Evolutionary conservation across 495 filamentous ascomycete species (phyloP), one percentile per base, ranked within the genome.

Genomic region (Monascus purpureus): DNA sequence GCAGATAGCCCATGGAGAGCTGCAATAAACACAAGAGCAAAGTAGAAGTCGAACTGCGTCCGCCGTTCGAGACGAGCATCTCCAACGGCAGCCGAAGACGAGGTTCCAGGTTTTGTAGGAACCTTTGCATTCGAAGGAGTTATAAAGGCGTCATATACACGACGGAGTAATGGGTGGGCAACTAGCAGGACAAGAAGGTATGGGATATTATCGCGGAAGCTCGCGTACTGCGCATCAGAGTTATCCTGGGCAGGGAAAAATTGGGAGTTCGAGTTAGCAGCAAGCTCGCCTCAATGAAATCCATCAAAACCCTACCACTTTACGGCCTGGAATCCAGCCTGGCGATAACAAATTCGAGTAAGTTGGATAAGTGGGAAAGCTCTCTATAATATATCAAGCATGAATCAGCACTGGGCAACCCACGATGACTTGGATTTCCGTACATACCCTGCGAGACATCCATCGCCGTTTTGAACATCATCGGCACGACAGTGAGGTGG

Each of bases 261-360:
- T 30, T 7, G 18, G 25, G 3, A 38, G 23, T n/a, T n/a, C n/a
- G n/a, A n/a, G n/a, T n/a, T n/a, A n/a, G n/a, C n/a, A n/a, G n/a
- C n/a, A n/a, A 13, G 6, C 18, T 15, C 3, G 13, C 14, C 17
- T 29, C 29, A 27, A 29, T 2, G 22, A 32, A 17, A 24, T 25
- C 15, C 5, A 3, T 16, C 6, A 39, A 13, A 6, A 19, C 17
- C 16, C 52, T 64, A 84, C 80, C 25, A 95, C 82, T 65, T 81
- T 84, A 29, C 87, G 82, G 11, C 90, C 90, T n/a, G 77, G 78
- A 34, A 99, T 83, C 90, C 90, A 99, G 35, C 90, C 92, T 7
- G 73, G 65, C 0, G 72, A 77, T 12, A 99, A 70, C 1, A 78
- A 55, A 28, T 61, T 55, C 37, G 77, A 64, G 47, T 77, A 96